Evolutionary conservation across 2,329 filamentous ascomycete genomes (phyloP).

Genomic region (Penicillium sp.): DNA sequence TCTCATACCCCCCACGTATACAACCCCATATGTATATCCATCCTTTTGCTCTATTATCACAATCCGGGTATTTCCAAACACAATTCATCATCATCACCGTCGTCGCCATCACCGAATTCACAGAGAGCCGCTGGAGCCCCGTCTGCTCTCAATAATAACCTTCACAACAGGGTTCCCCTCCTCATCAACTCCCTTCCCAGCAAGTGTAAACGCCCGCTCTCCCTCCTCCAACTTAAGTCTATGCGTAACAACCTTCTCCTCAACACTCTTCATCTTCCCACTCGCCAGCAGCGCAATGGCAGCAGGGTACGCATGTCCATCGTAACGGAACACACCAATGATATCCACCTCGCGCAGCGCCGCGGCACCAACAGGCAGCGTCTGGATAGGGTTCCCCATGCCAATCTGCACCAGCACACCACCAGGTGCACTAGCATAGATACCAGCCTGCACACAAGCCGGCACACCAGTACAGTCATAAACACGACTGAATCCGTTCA

Average conservation of each 20-base stretch:
- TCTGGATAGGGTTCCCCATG: constrained; percentile 50
- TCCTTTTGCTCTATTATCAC: constrained; percentile 6
- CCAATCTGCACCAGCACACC: constrained; percentile 49
- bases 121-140: constrained; percentile 4
- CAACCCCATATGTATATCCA: not conserved
- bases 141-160: constrained; percentile 39
- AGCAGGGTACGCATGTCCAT: constrained; percentile 45
- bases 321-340: constrained; percentile 51
- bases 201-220: constrained; percentile 45
- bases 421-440: constrained; percentile 41
- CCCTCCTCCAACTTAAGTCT: constrained; percentile 42
- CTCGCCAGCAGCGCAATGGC: constrained; percentile 47
- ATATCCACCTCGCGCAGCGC: constrained; percentile 50
- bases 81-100: constrained; percentile 9
- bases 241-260: constrained; percentile 48
- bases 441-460: constrained; percentile 39
- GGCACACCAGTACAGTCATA: constrained; percentile 42
- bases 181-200: constrained; percentile 45
- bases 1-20: not conserved
- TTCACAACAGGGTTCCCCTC: constrained; percentile 47
- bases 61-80: constrained; percentile 17
- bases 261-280: constrained; percentile 42
- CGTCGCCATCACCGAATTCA: constrained; percentile 4
- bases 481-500: constrained; percentile 35
- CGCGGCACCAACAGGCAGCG: constrained; percentile 47